Evolutionary conservation across 2,329 filamentous ascomycete species (phyloP), one percentile per base, ranked within the genome.

Genomic region (Metarhizium anisopliae): DNA sequence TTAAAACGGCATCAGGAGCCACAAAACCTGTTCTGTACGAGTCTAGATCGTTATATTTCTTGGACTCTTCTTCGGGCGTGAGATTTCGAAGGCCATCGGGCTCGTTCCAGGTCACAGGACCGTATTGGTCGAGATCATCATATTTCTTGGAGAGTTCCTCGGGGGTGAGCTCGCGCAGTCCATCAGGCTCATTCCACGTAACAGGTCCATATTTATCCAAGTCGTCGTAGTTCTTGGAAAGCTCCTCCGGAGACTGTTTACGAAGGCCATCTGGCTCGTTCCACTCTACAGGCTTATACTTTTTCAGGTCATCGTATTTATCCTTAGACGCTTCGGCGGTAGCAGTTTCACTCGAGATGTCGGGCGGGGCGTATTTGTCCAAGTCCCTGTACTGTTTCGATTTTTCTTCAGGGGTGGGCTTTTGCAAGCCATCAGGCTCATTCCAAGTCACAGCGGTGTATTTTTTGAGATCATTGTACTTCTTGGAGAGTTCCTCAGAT

Each of bases 111-210:
- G 55, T 54, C 6, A 65, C 60, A 10, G 68, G 61, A 30, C 65
- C 66, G 52, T 74, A 73, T 14, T 65, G 57, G 30, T 63, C 62
- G 50, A 73, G 65, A 32, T 76, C 69, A 3, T 67, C 59, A 58
- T 76, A 76, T 14, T 66, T 59, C 56, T 72, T 70, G n/a, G 74
- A 75, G 20, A 64, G 58, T 51, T 76, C 72, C 29, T 74, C 71
- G 1, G 61, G 56, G 1, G 66, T 68, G 18, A 61, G 56, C 4
- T 61, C 56, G 20, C 59, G 65, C 16, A 69, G 58, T 2, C 69
- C 69, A 54, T 72, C 67, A 2, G 71, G 70, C 54, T 72, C 69
- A 36, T 75, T 73, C 63, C 67, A 71, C 5, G 54, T 56, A 14
- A 71, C 63, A 3, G 71, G 67, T 2, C 66, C 66, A 58, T 74